These are phyloP conservation scores for Beta vulgaris DNA, from an alignment of 148 eudicot genomes.

Conservation along the genomic window DNA sequence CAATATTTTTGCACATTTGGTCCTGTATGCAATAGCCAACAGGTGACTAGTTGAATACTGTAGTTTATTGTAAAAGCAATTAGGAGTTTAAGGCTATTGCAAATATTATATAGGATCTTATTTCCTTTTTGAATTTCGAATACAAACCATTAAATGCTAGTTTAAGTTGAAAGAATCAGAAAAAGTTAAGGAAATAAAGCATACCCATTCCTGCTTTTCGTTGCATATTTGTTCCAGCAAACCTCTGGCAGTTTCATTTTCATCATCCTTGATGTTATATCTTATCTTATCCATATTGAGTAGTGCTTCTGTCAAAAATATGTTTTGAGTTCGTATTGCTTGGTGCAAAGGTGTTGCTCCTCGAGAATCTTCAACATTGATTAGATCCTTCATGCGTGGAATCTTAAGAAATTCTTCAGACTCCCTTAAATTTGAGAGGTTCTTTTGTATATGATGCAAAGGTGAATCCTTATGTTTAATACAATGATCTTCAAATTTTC, in stretches of 20 bases:
- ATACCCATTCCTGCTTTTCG: background rate
- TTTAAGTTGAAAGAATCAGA: background rate
- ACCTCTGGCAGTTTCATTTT: background rate
- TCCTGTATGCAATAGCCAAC: too few species aligned
- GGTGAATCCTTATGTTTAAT: background rate
- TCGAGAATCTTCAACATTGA: background rate
- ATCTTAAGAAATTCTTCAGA: slow-evolving; percentile 5
- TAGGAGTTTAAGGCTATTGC: too few species aligned
- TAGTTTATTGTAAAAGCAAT: too few species aligned
- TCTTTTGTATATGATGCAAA: slow-evolving; percentile 5
- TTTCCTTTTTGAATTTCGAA: too few species aligned
- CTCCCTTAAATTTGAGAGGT: background rate
- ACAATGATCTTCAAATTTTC: background rate
- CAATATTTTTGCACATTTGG: too few species aligned
- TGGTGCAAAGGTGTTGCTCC: background rate
- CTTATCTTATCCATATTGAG: background rate
- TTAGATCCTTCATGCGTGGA: background rate
- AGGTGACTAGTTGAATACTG: too few species aligned
- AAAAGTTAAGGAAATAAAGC: background rate
- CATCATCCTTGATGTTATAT: background rate
- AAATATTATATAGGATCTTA: too few species aligned
- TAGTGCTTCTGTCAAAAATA: background rate
- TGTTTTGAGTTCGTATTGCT: background rate
- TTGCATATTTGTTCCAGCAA: background rate
- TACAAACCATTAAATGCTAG: too few species aligned